These are phyloP conservation scores for Picea abies DNA, from an alignment of 83 land plant species.

Conservation along the genomic window DNA sequence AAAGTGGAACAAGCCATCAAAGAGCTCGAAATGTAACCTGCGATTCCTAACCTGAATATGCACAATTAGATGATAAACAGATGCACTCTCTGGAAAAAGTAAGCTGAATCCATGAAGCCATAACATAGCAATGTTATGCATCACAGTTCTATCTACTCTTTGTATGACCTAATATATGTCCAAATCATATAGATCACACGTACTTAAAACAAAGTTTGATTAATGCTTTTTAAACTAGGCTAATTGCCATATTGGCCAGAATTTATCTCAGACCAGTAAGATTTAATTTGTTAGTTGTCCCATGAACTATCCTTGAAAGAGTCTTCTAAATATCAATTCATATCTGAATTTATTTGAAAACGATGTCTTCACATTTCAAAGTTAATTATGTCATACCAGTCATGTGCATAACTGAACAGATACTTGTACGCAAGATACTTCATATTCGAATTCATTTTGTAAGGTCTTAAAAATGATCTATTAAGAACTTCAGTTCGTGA, in stretches of 20 bases:
- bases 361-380: no score
- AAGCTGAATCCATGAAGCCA: background rate
- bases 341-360: no score
- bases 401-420: no score
- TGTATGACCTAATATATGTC: background rate
- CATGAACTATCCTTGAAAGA: no score
- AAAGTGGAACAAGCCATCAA: slow-evolving; percentile 5
- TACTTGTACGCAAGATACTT: no score
- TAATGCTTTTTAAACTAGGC: background rate
- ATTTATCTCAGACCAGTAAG: no score
- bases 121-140: background rate
- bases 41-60: background rate
- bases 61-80: background rate
- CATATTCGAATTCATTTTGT: no score
- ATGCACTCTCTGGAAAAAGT: background rate
- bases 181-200: slow-evolving; percentile 5
- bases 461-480: no score
- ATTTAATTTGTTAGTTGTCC: no score
- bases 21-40: background rate
- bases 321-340: no score
- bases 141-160: background rate
- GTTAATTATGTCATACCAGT: no score
- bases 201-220: background rate
- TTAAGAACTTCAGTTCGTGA: no score
- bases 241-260: background rate